Base-by-base conservation (phyloP, 495 filamentous ascomycete species). In the Trichoderma parareesei region DNA sequence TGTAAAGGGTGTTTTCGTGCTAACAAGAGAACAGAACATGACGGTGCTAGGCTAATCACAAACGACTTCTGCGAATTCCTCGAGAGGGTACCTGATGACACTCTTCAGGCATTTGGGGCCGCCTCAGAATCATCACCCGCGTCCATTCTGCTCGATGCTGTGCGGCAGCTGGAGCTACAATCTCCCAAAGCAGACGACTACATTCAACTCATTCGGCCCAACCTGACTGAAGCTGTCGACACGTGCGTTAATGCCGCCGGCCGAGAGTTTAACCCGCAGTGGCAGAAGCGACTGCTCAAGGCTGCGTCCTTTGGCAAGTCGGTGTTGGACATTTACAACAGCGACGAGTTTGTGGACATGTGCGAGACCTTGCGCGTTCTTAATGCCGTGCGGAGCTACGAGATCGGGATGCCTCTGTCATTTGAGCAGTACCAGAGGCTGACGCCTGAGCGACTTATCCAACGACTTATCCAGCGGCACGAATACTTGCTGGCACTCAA, bases 331-430 rank as follows among this genome's bases (percentile, higher is more conserved):
- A 85, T 98, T 38, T 98, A 98, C 76, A 95, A 90, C 75, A 95
- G 90, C 71, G 94, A 98, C 68, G 93, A 98, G 65, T 98, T 98
- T 74, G 95, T 98, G 38, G 92, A 97, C 65, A 97, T 97, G 91
- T 96, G 91, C 68, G 94, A 98, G 75, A 93, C 88, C 11, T 77
- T 98, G 18, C 88, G 94, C 60, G 92, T 98, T 4, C 81, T 98
- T 40, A 97, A 96, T 70, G 93, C 95, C 16, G 87, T 92, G 4
- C 83, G 94, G 59, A 96, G 89, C 72, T 97, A 91, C 69, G 87
- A 94, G 70, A 87, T 98, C 64, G 94, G 95, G 13, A 69, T 98
- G 16, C 91, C 94, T 0, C 69, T 98, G n/a, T 94, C 91, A 11
- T 94, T 94, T 71, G 92, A 97, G 38, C 92, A 98, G 76, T 87